Percentiles rank a stretch among this genome's conserved stretches.
Conservation (phyloP, 768 basidiomycete species). For the Trametes sanguinea region DNA sequence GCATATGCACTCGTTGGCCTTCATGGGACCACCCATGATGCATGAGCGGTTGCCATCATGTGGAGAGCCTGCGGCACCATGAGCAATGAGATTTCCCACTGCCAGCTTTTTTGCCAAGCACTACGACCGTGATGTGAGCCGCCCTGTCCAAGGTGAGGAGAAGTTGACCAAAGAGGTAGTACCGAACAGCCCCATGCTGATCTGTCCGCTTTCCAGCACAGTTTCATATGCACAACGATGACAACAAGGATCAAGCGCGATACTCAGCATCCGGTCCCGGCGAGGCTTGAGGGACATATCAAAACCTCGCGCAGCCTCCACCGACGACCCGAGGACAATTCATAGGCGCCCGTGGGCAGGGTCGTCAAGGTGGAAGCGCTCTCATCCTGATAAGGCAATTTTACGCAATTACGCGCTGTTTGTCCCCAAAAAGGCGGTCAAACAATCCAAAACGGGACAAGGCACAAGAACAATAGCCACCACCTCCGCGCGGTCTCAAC, state of each 20-base stretch:
- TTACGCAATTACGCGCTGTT: slow-evolving; percentile 1
- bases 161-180: no score
- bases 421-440: slow-evolving; percentile 3
- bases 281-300: not conserved
- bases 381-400: not conserved
- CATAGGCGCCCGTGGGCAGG: not conserved
- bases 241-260: not conserved
- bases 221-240: not conserved
- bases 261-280: not conserved
- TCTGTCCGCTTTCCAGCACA: no score
- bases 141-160: no score
- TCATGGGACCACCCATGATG: not conserved
- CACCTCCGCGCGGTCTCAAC: not conserved
- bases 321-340: no score
- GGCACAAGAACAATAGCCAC: slow-evolving; percentile 12
- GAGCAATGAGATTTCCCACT: not conserved
- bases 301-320: not conserved
- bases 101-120: not conserved
- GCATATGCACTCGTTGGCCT: no score
- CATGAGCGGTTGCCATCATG: not conserved
- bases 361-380: slow-evolving; percentile 7
- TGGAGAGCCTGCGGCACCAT: not conserved
- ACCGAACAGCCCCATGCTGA: not conserved
- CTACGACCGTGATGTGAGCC: no score
- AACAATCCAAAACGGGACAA: slow-evolving; percentile 7